Base-by-base conservation (phyloP, 169 alveolate species). In the Theileria sp. region DNA sequence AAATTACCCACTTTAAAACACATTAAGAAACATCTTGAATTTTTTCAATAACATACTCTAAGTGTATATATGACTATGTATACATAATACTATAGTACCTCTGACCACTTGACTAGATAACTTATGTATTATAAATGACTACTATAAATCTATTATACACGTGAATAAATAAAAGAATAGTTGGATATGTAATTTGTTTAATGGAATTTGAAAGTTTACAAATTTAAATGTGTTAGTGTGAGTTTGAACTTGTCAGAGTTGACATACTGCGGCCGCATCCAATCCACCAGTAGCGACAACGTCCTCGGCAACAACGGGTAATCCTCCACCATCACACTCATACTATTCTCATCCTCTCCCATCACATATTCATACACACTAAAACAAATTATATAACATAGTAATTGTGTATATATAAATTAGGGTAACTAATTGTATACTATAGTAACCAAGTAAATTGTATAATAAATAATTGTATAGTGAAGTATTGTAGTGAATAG, bases 321-420 rank as follows among this genome's bases (percentile, higher is more conserved):
- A 56, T 84, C 90, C 56, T 84, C 90, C n/a, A 76, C 38, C 90
- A 84, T 50, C 82, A 72, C 73, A 50, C 71, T 51, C 65, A 75
- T 68, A 13, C 83, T 70, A 15, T 75, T 73, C 64, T 84, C 87
- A 7, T 72, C 77, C n/a, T 77, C 82, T 36, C 77, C 83, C 26
- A 36, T 65, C 30, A 76, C 67, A 66, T 77, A 84, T 5, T 77
- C 90, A 32, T 77, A 36, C 30, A 84, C 21, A 61, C 75, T 21
- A 28, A n/a, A n/a, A n/a, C n/a, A n/a, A n/a, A n/a, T n/a, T n/a
- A n/a, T n/a, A n/a, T n/a, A n/a, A n/a, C n/a, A n/a, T n/a, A n/a
- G n/a, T n/a, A n/a, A n/a, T n/a, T n/a, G n/a, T n/a, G n/a, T n/a
- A n/a, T n/a, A n/a, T n/a, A n/a, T n/a, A n/a, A n/a, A n/a, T n/a